These are phyloP conservation scores for Fusarium euwallaceae DNA, from an alignment of 2,329 filamentous ascomycete genomes.

Conservation along the genomic window DNA sequence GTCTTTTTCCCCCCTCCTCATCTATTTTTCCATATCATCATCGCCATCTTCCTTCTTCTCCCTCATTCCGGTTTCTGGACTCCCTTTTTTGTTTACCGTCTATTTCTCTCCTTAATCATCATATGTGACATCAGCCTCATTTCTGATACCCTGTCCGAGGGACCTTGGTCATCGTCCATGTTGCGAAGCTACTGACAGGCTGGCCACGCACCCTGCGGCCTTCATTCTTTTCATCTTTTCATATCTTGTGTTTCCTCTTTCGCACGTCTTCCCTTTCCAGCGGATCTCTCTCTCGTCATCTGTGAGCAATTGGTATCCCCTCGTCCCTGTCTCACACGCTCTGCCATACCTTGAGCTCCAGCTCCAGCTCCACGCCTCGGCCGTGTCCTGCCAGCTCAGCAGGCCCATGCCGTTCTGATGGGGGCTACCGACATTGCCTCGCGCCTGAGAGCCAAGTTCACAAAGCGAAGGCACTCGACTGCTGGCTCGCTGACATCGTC, in stretches of 20 bases:
- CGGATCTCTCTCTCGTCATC: not conserved
- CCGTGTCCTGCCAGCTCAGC: constrained; percentile 26
- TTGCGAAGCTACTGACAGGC: constrained; percentile 31
- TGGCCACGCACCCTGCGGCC: constrained; percentile 10
- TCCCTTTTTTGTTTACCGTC: constrained; percentile 1
- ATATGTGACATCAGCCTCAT: constrained; percentile 26
- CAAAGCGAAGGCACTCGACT: constrained; percentile 57
- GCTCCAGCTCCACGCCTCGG: constrained; percentile 27
- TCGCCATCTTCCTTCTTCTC: constrained; percentile 11
- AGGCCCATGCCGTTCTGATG: constrained; percentile 51
- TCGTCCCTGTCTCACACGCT: constrained; percentile 28
- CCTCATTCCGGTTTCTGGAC: constrained; percentile 11
- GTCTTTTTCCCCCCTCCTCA: constrained; percentile 34
- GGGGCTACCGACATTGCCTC: constrained; percentile 58
- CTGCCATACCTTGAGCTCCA: constrained; percentile 14
- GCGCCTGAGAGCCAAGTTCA: constrained; percentile 62
- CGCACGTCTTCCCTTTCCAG: not conserved
- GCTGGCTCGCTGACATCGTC: constrained; percentile 54
- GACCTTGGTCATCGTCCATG: constrained; percentile 36
- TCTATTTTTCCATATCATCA: constrained; percentile 8
- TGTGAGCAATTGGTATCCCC: constrained; percentile 6
- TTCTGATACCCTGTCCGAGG: constrained; percentile 30
- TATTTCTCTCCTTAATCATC: constrained; percentile 22
- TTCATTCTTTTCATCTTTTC: constrained; percentile 18
- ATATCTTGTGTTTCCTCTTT: not conserved